Base-by-base conservation (phyloP, 179 eudicot genomes). In the Silene noctiflora region DNA sequence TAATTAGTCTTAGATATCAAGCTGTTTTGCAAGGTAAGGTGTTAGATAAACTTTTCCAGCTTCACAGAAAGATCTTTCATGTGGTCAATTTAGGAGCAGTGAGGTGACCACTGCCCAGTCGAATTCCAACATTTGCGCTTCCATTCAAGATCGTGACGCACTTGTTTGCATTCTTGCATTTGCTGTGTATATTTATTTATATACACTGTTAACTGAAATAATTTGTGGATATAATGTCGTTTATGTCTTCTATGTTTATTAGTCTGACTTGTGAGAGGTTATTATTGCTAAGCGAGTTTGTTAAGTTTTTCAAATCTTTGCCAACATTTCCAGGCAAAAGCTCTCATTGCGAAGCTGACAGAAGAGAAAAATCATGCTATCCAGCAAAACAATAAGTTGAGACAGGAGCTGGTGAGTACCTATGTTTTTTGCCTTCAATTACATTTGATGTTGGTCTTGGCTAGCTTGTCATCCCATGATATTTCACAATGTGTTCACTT, bases 361-460 rank as follows among this genome's bases (percentile, higher is more conserved):
- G 90, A 81, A 76, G 96, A 91, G 80, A 91, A 89, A 78, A 80
- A 83, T 84, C 72, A 77, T 31, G 93, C 93, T 12, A 56, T 84
- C 73, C 90, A 86, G 64, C 89, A 79, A 83, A 81, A 83, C 60
- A 84, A 79, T 80, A 87, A 81, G 76, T 90, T 91, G 74, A 85
- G 87, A 29, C 91, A 88, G 75, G 91, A 91, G 77, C 75, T 91
- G 92, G 96, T 91, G 62, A 80, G 85, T 67, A 58, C 58, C 75
- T 60, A 48, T 77, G 63, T 68, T 42, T 58, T 51, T 10, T 35
- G 42, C 44, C 22, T 42, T 65, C 68, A 22, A 10, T 25, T 13
- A 14, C 67, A 2, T 58, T 22, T 25, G 19, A 67, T 59, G 63
- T 58, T 10, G 70, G 25, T 17, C 56, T 72, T 35, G 21, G 51